These are phyloP conservation scores for Botrytis squamosa DNA, from an alignment of 2,329 filamentous ascomycete genomes.

Conservation along the genomic window DNA sequence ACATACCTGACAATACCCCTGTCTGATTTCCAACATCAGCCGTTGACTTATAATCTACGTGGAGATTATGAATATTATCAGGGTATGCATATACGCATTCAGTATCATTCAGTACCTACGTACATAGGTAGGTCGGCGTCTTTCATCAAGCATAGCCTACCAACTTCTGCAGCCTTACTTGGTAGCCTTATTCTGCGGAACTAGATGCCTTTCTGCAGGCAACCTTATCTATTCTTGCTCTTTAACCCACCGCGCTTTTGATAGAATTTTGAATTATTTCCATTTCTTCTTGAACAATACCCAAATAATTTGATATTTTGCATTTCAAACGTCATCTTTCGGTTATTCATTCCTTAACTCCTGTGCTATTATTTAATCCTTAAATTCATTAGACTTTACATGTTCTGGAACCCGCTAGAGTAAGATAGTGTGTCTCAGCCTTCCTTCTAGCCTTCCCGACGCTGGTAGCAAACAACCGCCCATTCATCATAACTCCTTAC, in stretches of 20 bases:
- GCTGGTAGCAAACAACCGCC: not conserved
- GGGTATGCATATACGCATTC: not conserved
- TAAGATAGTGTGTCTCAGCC: slow-evolving; percentile 18
- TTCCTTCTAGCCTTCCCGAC: slow-evolving; percentile 26
- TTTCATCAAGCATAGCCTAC: not conserved
- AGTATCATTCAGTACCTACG: not conserved
- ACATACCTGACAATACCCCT: not conserved
- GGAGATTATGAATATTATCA: not conserved
- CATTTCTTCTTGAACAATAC: not conserved
- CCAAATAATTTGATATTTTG: not conserved
- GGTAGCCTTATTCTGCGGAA: not conserved
- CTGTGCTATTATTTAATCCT: not conserved
- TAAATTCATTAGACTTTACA: not conserved
- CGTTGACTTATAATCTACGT: not conserved
- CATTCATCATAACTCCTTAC: not conserved
- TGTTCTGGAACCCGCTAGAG: not conserved
- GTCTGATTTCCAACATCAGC: not conserved
- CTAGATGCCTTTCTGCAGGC: not conserved
- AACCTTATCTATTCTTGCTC: not conserved
- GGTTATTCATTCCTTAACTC: not conserved
- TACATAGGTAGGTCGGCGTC: too few relatives aligned
- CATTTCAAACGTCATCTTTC: too few relatives aligned
- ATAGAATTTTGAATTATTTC: not conserved
- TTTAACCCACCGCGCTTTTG: not conserved
- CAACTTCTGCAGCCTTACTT: not conserved